A percentile compares a stretch with the other conserved stretches of the same genome.
Conservation (phyloP, 345 rosid species). For the Linum usitatissimum region DNA sequence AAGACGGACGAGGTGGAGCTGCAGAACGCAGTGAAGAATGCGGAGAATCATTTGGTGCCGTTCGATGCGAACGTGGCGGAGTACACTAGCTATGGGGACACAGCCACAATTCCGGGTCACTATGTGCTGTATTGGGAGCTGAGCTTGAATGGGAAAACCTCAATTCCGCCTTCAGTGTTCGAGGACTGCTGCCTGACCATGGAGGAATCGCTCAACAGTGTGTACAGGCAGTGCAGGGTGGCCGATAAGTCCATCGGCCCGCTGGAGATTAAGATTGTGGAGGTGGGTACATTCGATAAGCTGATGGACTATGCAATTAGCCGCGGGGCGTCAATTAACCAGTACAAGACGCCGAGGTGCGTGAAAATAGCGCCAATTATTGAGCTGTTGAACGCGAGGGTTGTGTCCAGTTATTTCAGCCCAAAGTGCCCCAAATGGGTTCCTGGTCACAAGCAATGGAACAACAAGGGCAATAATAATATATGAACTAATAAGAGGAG, state of each 20-base stretch:
- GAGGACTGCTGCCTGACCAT: constrained; percentile 87
- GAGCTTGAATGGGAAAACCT: constrained; percentile 45
- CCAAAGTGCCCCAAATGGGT: constrained; percentile 94
- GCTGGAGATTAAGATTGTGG: constrained; percentile 81
- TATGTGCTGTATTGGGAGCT: constrained; percentile 91
- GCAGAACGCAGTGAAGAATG: constrained; percentile 78
- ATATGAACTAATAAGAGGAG: no score
- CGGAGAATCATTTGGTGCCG: constrained; percentile 61
- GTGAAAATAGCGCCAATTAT: constrained; percentile 85
- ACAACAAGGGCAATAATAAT: not conserved
- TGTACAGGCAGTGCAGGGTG: constrained; percentile 82
- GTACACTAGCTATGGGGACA: constrained; percentile 86
- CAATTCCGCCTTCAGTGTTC: constrained; percentile 78
- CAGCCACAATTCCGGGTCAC: constrained; percentile 69
- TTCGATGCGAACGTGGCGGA: constrained; percentile 67
- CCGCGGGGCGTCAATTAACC: constrained; percentile 84
- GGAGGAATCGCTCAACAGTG: constrained; percentile 91
- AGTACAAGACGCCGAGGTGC: constrained; percentile 95
- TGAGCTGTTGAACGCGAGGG: constrained; percentile 81
- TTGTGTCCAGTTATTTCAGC: constrained; percentile 46
- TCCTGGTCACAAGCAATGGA: constrained; percentile 88
- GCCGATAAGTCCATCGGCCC: constrained; percentile 88
- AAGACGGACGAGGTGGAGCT: constrained; percentile 98
- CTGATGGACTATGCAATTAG: constrained; percentile 95
- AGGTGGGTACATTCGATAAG: constrained; percentile 87